Conservation (phyloP, 148 eudicot species). For the Vaccinium macrocarpon region DNA sequence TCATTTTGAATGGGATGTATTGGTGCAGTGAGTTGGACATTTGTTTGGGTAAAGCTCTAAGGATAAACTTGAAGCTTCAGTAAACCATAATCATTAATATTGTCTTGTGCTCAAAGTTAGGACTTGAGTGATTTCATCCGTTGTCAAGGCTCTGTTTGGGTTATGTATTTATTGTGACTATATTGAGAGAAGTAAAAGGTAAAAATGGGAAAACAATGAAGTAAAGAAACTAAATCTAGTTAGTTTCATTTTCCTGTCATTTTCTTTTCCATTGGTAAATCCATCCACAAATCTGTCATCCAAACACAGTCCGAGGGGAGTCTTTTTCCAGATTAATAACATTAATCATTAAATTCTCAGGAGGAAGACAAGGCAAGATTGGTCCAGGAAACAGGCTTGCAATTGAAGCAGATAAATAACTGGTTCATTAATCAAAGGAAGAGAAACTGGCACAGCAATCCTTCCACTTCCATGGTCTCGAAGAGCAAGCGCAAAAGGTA, state of each 20-base stretch:
- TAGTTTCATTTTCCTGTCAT: background rate
- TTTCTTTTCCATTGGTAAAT: background rate
- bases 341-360: constrained; percentile 21
- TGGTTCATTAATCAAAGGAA: constrained; percentile 84
- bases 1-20: constrained; percentile 4
- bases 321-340: background rate
- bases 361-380: constrained; percentile 82
- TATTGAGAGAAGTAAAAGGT: background rate
- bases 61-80: background rate
- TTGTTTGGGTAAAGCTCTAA: background rate
- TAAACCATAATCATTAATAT: background rate
- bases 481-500: constrained; percentile 87
- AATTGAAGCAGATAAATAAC: constrained; percentile 79
- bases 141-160: background rate
- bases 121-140: background rate
- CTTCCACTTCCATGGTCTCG: constrained; percentile 57
- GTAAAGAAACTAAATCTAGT: background rate
- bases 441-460: constrained; percentile 82
- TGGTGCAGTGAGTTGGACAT: background rate
- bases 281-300: background rate
- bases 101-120: background rate
- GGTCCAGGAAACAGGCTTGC: constrained; percentile 81
- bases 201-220: background rate
- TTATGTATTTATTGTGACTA: background rate
- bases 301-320: background rate